phyloP scores from a whole-genome alignment of 2,329 filamentous ascomycete genomes.

The Talaromyces sp. region DNA sequence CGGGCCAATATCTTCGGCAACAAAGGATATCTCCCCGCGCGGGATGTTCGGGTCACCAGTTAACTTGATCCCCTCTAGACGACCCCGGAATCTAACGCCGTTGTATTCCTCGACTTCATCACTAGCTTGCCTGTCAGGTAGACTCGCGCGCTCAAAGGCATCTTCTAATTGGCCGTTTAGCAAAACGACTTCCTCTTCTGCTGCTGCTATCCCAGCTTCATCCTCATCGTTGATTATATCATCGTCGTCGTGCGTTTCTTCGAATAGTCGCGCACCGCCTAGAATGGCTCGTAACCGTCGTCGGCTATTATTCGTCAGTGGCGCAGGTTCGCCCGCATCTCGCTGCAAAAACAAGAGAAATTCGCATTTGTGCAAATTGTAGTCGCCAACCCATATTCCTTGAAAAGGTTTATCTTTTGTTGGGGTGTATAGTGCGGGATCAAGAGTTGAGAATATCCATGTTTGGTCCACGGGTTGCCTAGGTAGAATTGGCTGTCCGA shows the following conservation, averaged over 20 bases:
- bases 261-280: neutral
- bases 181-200: slow-evolving; percentile 9
- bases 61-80: slow-evolving; percentile 81
- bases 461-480: slow-evolving; percentile 47
- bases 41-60: slow-evolving; percentile 91
- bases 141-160: slow-evolving; percentile 12
- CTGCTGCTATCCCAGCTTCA: slow-evolving; percentile 39
- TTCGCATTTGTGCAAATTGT: slow-evolving; percentile 82
- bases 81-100: slow-evolving; percentile 58
- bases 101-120: slow-evolving; percentile 36
- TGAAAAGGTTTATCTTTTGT: slow-evolving; percentile 77
- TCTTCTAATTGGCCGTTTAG: slow-evolving; percentile 18
- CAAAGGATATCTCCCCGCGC: slow-evolving; percentile 78
- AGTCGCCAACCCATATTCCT: slow-evolving; percentile 91
- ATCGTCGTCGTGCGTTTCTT: neutral
- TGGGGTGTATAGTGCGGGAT: slow-evolving; percentile 73
- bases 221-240: slow-evolving; percentile 1
- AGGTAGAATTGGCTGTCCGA: slow-evolving; percentile 44
- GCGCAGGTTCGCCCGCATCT: slow-evolving; percentile 37
- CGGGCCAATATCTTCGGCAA: slow-evolving; percentile 72
- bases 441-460: slow-evolving; percentile 69
- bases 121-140: neutral
- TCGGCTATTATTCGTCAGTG: slow-evolving; percentile 8
- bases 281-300: slow-evolving; percentile 6
- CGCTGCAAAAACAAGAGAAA: slow-evolving; percentile 81